These are phyloP conservation scores for Galeopsis tetrahit DNA, from an alignment of 257 asterid genomes.

Conservation along the genomic window DNA sequence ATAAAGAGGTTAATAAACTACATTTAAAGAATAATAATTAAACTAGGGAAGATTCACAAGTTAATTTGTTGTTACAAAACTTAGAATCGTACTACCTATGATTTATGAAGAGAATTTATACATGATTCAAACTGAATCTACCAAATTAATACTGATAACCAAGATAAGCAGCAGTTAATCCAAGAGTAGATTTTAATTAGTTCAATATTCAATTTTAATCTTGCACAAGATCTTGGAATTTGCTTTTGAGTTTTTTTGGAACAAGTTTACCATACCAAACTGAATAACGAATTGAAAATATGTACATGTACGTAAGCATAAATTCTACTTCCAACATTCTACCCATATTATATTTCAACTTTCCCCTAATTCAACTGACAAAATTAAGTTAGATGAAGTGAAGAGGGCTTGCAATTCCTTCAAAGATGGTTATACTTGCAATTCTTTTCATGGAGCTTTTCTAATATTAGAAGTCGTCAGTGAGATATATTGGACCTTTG, in stretches of 20 bases:
- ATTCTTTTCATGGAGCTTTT: no score
- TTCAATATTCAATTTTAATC: background rate
- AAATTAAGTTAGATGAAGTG: no score
- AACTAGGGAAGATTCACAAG: constrained; percentile 10
- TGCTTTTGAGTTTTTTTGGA: background rate
- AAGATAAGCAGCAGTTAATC: background rate
- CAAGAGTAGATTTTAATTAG: background rate
- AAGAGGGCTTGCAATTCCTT: no score
- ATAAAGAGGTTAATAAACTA: constrained; percentile 27
- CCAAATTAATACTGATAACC: background rate
- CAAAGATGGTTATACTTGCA: no score
- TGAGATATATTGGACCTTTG: no score
- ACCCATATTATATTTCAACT: background rate
- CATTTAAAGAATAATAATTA: constrained; percentile 34
- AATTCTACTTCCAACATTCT: no score
- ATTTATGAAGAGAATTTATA: constrained; percentile 11
- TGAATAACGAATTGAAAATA: background rate
- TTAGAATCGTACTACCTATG: constrained; percentile 19
- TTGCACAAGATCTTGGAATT: background rate
- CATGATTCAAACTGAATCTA: constrained; percentile 5
- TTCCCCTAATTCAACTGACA: background rate
- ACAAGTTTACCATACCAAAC: background rate
- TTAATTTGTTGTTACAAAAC: constrained; percentile 27
- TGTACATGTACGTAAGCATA: background rate
- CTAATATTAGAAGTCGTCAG: no score